Percentiles rank a stretch among this genome's conserved stretches.
Conservation (phyloP, 2,329 filamentous ascomycete genomes). For the Scedosporium minutisporum region DNA sequence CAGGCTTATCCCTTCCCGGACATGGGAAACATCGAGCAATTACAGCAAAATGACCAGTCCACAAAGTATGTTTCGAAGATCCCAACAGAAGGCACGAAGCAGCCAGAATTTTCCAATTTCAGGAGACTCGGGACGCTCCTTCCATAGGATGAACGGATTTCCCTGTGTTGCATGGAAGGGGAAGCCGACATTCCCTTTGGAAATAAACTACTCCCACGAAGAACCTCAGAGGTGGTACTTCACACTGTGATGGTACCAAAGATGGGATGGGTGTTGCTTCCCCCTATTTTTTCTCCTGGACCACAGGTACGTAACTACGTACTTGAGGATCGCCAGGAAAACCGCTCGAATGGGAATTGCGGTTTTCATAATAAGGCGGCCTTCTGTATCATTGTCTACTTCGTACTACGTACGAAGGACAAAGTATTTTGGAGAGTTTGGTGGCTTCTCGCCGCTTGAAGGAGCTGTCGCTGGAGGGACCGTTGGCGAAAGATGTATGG, state of each 20-base stretch:
- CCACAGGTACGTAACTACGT: too few relatives aligned
- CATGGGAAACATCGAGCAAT: neutral
- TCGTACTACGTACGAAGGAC: too few relatives aligned
- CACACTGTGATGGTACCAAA: neutral
- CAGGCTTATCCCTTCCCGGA: neutral
- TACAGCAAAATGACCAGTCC: neutral
- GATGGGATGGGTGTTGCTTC: neutral
- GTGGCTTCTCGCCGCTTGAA: neutral
- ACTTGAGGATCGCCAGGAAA: too few relatives aligned
- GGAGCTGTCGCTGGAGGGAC: neutral
- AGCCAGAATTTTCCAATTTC: neutral
- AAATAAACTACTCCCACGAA: too few relatives aligned
- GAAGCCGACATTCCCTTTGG: too few relatives aligned
- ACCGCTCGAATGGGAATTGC: too few relatives aligned
- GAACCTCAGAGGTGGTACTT: too few relatives aligned
- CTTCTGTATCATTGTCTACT: neutral
- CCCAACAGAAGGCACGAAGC: neutral
- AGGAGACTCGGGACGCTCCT: too few relatives aligned
- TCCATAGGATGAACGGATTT: too few relatives aligned
- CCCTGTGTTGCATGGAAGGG: too few relatives aligned
- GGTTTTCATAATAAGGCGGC: too few relatives aligned
- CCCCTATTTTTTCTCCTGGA: neutral
- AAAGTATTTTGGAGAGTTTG: neutral
- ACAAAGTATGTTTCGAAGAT: neutral
- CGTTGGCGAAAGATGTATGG: neutral